Evolutionary conservation across 306 rosid genomes (phyloP).

Genomic region (Hylodesmum podocarpum): DNA sequence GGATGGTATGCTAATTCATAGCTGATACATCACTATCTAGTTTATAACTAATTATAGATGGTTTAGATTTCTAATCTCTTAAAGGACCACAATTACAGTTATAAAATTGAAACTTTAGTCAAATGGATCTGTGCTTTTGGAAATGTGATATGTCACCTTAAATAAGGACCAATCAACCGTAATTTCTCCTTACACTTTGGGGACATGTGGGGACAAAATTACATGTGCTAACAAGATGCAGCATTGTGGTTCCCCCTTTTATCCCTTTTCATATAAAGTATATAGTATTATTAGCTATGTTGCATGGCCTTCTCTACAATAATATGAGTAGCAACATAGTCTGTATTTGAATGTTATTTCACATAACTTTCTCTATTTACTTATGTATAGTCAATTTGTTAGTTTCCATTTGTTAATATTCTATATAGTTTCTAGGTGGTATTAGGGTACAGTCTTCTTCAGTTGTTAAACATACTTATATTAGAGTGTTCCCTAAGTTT

Average conservation of each 20-base stretch:
- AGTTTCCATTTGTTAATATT: background rate
- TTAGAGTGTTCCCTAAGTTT: slow-evolving; percentile 15
- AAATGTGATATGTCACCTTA: slow-evolving; percentile 24
- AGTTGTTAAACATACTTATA: slow-evolving; percentile 6
- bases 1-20: slow-evolving; percentile 32
- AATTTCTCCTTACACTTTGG: slow-evolving; percentile 38
- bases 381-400: background rate
- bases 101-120: slow-evolving; percentile 20
- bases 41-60: slow-evolving; percentile 8
- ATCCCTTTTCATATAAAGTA: background rate
- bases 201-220: slow-evolving; percentile 36
- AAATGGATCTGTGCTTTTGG: slow-evolving; percentile 16
- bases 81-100: slow-evolving; percentile 17
- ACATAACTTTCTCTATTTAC: background rate
- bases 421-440: background rate
- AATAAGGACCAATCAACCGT: slow-evolving; percentile 33
- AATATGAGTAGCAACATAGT: background rate
- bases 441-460: background rate
- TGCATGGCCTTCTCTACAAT: background rate
- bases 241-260: slow-evolving; percentile 16
- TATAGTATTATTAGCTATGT: background rate
- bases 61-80: slow-evolving; percentile 1
- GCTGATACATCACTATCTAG: slow-evolving; percentile 36
- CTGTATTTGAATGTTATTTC: background rate
- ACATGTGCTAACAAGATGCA: background rate